phyloP scores from a whole-genome alignment of 1,284 basidiomycete genomes.

The Puccinia novopanici region DNA sequence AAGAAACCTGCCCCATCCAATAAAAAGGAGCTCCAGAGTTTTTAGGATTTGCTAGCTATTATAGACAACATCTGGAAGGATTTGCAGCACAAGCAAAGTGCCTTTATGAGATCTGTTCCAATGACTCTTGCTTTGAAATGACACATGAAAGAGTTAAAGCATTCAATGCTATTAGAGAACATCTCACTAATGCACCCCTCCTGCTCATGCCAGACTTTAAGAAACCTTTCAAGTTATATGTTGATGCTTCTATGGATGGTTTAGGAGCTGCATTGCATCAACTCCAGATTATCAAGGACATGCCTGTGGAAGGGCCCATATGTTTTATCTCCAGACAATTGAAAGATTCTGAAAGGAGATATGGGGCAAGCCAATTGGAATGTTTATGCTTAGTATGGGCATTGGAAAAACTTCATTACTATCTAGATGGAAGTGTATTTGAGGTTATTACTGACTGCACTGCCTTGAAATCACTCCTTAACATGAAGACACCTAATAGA shows the following conservation, averaged over 20 bases:
- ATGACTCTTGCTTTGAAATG: slow-evolving; percentile 8
- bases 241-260: slow-evolving; percentile 11
- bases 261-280: slow-evolving; percentile 18
- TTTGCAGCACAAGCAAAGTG: no score
- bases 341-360: no score
- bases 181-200: neutral
- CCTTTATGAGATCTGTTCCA: no score
- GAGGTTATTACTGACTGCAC: neutral
- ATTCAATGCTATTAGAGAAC: neutral
- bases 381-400: slow-evolving; percentile 16
- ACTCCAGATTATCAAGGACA: no score
- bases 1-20: neutral
- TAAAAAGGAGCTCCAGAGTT: slow-evolving; percentile 9
- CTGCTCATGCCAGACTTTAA: neutral
- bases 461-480: neutral
- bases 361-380: neutral
- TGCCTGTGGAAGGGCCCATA: no score
- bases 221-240: slow-evolving; percentile 26
- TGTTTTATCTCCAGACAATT: no score
- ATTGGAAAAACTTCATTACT: slow-evolving; percentile 23
- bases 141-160: neutral
- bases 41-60: no score
- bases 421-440: no score
- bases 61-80: neutral
- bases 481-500: slow-evolving; percentile 7